Percentiles rank a stretch among this genome's conserved stretches.
These are phyloP conservation scores for Solanum chaucha DNA, from an alignment of 257 asterid species.

Conservation along the genomic window DNA sequence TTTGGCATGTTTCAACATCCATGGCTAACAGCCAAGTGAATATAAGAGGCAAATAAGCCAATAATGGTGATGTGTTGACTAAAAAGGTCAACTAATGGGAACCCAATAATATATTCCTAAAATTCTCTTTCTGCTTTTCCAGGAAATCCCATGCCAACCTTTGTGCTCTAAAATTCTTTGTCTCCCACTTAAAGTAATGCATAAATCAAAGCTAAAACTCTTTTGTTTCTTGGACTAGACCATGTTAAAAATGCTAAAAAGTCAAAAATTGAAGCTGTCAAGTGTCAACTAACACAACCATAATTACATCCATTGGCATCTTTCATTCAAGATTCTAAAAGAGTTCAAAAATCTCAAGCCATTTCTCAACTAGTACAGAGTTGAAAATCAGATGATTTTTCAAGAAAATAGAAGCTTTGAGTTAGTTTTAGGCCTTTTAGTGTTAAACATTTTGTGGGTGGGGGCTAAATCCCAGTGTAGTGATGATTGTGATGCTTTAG, in stretches of 20 bases:
- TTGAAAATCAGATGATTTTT: slow-evolving; percentile 5
- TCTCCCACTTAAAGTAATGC: neutral
- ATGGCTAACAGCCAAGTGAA: neutral
- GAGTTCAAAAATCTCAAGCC: neutral
- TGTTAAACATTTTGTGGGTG: slow-evolving; percentile 7
- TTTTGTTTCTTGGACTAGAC: neutral
- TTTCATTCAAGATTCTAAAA: neutral
- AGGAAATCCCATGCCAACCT: neutral
- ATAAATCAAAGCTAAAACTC: neutral
- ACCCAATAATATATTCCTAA: neutral
- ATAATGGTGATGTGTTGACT: neutral
- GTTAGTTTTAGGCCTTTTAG: slow-evolving; percentile 1
- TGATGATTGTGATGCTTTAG: slow-evolving; percentile 41
- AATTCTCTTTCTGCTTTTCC: neutral
- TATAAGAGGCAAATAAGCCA: neutral
- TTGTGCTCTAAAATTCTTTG: neutral
- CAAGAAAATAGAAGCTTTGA: neutral
- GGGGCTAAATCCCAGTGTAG: slow-evolving; percentile 31
- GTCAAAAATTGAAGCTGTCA: slow-evolving; percentile 1
- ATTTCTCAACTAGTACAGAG: neutral
- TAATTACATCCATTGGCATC: neutral
- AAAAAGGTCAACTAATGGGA: neutral
- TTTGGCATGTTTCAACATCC: neutral
- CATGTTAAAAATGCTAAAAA: neutral
- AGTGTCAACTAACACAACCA: slow-evolving; percentile 17